phyloP scores from a whole-genome alignment of 495 filamentous ascomycete species.

The Hapsidospora chrysogenum region DNA sequence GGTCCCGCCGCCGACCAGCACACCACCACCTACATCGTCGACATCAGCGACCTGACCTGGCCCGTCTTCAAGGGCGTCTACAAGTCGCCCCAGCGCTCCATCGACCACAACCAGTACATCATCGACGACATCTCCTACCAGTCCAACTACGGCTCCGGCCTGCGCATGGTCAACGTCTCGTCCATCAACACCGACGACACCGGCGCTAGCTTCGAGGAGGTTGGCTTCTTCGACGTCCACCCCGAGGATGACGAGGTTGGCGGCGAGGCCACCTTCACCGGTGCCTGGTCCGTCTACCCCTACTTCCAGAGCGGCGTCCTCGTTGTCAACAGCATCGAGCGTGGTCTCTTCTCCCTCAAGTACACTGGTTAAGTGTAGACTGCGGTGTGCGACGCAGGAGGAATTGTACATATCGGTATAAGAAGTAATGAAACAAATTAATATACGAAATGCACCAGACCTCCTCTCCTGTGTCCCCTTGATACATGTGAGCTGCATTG shows the following conservation, averaged over 20 bases:
- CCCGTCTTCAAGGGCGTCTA: slow-evolving; percentile 39
- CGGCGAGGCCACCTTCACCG: slow-evolving; percentile 36
- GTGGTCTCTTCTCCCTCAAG: slow-evolving; percentile 37
- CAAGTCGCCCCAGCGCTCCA: slow-evolving; percentile 26
- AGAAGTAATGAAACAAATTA: too few species aligned
- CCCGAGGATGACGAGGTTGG: slow-evolving; percentile 39
- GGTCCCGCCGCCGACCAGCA: slow-evolving; percentile 26
- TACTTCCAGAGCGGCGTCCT: slow-evolving; percentile 40
- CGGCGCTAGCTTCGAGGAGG: slow-evolving; percentile 30
- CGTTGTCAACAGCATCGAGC: slow-evolving; percentile 42
- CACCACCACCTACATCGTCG: slow-evolving; percentile 39
- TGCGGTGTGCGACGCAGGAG: too few species aligned
- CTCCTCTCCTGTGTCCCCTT: too few species aligned
- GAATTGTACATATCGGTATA: too few species aligned
- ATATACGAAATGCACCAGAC: too few species aligned
- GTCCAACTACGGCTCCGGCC: slow-evolving; percentile 40
- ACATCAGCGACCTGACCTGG: slow-evolving; percentile 30
- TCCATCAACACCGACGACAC: slow-evolving; percentile 36
- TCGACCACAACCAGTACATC: slow-evolving; percentile 50
- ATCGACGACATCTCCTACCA: slow-evolving; percentile 35
- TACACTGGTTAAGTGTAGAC: slow-evolving; percentile 3
- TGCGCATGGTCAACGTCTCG: slow-evolving; percentile 38
- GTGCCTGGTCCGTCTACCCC: slow-evolving; percentile 39
- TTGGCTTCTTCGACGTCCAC: slow-evolving; percentile 42
- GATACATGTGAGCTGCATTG: too few species aligned